phyloP scores from a whole-genome alignment of 208 protist genomes.

The Naegleria gruberi region DNA sequence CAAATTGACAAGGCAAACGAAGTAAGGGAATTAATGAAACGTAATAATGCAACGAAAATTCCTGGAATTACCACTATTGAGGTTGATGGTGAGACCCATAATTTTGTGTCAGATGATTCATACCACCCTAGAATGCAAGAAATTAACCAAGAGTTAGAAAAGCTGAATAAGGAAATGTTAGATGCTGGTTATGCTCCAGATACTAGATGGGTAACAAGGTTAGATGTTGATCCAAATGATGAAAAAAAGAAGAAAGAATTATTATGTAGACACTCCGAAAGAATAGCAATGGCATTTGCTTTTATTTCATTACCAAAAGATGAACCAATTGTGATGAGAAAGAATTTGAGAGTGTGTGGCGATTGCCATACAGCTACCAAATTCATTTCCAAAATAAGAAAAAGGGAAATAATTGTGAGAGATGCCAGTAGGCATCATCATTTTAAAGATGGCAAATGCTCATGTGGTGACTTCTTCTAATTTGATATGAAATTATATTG shows the following conservation, averaged over 20 bases:
- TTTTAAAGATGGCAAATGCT: constrained; percentile 22
- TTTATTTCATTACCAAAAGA: constrained; percentile 17
- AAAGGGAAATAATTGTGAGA: constrained; percentile 27
- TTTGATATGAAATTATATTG: no score
- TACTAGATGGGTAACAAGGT: constrained; percentile 14
- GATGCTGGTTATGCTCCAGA: constrained; percentile 20
- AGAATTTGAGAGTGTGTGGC: constrained; percentile 32
- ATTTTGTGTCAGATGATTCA: constrained; percentile 23
- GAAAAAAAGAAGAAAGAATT: constrained; percentile 25
- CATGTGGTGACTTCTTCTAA: constrained; percentile 30
- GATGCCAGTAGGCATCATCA: constrained; percentile 31
- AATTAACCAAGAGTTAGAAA: constrained; percentile 5
- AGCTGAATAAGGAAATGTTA: constrained; percentile 15
- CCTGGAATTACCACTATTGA: constrained; percentile 26
- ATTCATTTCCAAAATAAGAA: constrained; percentile 24
- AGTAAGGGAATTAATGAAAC: constrained; percentile 14
- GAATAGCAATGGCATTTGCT: constrained; percentile 24
- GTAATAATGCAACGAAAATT: neutral
- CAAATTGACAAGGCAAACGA: constrained; percentile 15
- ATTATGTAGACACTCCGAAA: constrained; percentile 31
- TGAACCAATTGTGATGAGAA: neutral
- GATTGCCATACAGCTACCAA: constrained; percentile 35
- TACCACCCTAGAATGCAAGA: neutral
- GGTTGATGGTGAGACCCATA: constrained; percentile 22
- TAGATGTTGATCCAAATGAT: neutral